A percentile compares a stretch with the other conserved stretches of the same genome.
These are phyloP conservation scores for Candida andamanensis DNA, from an alignment of 805 yeast species.

Conservation along the genomic window DNA sequence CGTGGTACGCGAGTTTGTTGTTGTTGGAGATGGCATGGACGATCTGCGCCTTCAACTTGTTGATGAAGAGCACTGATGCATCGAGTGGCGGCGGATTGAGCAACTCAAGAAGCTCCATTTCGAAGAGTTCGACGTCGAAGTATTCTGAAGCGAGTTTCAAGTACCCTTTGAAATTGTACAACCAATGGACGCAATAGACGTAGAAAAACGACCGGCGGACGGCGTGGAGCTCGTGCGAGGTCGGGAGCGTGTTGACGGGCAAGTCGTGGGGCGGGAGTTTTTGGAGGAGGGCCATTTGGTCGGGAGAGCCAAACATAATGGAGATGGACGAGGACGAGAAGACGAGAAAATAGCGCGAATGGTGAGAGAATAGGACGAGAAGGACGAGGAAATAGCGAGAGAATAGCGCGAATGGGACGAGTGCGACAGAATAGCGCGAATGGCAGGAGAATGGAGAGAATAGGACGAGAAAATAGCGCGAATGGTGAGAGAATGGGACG, in stretches of 20 bases:
- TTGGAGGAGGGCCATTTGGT: conserved; percentile 13
- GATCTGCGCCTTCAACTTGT: conserved; percentile 40
- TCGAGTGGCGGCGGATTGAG: conserved; percentile 30
- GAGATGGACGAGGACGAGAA: no score
- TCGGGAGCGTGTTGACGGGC: conserved; percentile 13
- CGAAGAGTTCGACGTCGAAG: conserved; percentile 56
- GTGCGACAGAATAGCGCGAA: not conserved
- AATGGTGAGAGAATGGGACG: not conserved
- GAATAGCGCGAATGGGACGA: no score
- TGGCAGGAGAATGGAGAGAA: no score
- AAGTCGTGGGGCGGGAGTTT: conserved; percentile 18
- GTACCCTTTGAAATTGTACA: conserved; percentile 47
- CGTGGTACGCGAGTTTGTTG: conserved; percentile 6
- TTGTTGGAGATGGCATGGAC: conserved; percentile 37
- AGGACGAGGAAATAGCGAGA: not conserved
- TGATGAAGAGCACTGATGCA: conserved; percentile 32
- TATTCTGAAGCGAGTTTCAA: conserved; percentile 46
- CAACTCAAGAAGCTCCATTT: conserved; percentile 50
- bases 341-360: no score
- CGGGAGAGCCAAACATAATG: conserved; percentile 10
- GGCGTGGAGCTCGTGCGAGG: conserved; percentile 7
- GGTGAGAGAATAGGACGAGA: not conserved
- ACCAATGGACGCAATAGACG: conserved; percentile 47
- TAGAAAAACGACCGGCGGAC: conserved; percentile 18
- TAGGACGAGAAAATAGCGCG: no score